Evolutionary conservation across 108 stramenopile species (phyloP).

Genomic region (Poteriospumella lacustris): DNA sequence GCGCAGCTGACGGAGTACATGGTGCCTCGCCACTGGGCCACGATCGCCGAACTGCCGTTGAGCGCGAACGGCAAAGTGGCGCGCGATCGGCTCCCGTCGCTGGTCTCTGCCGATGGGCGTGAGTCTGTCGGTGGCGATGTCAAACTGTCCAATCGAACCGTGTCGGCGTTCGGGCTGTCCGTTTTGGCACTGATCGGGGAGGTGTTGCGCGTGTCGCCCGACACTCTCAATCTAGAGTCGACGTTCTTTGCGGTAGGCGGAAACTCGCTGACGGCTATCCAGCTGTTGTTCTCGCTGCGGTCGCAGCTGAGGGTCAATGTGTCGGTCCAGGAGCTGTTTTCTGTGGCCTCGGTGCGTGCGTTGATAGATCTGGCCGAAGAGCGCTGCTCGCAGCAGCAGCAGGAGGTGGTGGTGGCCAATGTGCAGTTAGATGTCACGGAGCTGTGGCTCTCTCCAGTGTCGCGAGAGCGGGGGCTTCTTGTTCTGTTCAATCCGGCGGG

Average conservation of each 20-base stretch:
- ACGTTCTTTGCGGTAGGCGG: conserved; percentile 21
- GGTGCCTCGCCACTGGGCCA: conserved; percentile 30
- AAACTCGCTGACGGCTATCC: conserved; percentile 20
- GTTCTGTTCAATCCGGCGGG: conserved; percentile 31
- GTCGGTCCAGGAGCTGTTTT: conserved; percentile 16
- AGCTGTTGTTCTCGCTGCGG: neutral
- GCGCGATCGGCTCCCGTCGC: conserved; percentile 24
- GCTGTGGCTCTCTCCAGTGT: neutral
- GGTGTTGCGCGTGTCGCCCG: neutral
- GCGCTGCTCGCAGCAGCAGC: neutral
- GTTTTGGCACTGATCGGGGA: neutral
- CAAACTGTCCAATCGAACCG: too few species aligned
- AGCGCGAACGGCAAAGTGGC: conserved; percentile 36
- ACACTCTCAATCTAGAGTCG: neutral
- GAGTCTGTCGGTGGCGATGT: neutral
- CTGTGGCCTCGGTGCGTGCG: neutral
- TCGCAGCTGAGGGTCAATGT: neutral
- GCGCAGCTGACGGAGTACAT: conserved; percentile 31
- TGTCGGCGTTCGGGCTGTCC: too few species aligned
- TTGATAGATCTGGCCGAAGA: neutral
- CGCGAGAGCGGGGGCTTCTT: neutral
- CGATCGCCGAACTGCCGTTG: conserved; percentile 21
- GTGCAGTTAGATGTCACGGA: neutral
- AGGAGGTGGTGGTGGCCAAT: neutral
- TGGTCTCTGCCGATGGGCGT: neutral